Base-by-base conservation (phyloP, 805 yeast genomes). In the Saturnispora gosingensis region DNA sequence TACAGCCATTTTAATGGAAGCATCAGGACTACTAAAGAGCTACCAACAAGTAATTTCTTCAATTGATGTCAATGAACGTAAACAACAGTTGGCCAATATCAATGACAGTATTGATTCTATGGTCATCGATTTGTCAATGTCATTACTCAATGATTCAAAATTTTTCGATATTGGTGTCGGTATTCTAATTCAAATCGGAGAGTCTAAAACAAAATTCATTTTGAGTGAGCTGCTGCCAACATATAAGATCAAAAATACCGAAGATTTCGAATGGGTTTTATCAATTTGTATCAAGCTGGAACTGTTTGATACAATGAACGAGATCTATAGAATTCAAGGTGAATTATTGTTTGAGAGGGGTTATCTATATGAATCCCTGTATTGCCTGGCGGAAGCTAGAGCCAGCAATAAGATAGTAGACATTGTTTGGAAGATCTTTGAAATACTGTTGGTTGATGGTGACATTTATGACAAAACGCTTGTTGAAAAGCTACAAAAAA, bases 231-330 rank as follows among this genome's bases (percentile, higher is more conserved):
- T 78, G 46, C 66, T 85, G 35, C 87, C 88, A 5, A 74, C 73
- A 22, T 85, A 72, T 61, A 72, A 81, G 43, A 81, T 81, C 59
- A 68, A 74, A 50, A 81, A 82, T 8, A 83, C 82, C 60, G 90
- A 85, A 62, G 95, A 85, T 61, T 72, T 83, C 54, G 93, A 85
- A 64, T 85, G 91, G 91, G 77, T 83, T 44, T 68, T 85, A 48
- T 77, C 87, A 2, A 71, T 85, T 5, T 84, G 91, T 68, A 85
- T 89, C 11, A 75, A 82, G 58, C 71, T 85, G 62, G 78, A 76
- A 58, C 63, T 85, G 42, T 72, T 80, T n/a, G 67, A 73, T 7
- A 80, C 85, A 11, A 80, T 85, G 0, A 73, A 73, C 52, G 70
- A 73, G 32, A 69, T 85, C 3, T 82, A 76, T 63, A 72, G 74